These are phyloP conservation scores for Chloroidium sp. DNA, from an alignment of 163 green algal genomes.

Conservation along the genomic window DNA sequence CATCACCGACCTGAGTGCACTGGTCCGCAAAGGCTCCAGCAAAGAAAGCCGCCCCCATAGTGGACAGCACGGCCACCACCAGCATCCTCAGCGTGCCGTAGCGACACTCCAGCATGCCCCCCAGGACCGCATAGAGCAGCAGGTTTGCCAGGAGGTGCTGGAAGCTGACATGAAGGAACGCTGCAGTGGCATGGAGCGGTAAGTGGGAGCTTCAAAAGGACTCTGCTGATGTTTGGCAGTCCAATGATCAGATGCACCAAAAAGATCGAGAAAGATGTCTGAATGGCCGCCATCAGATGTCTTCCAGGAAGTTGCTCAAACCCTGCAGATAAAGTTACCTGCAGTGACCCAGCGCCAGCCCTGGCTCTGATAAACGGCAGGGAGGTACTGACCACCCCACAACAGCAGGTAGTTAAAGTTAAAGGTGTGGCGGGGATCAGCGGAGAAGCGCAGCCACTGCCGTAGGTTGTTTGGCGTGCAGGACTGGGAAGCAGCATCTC, in stretches of 20 bases:
- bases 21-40: slow-evolving; percentile 49
- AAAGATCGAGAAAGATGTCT: too few species aligned
- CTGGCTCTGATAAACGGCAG: not conserved
- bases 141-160: slow-evolving; percentile 61
- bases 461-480: not conserved
- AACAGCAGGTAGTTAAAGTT: not conserved
- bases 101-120: not conserved
- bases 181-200: not conserved
- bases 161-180: slow-evolving; percentile 50
- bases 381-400: not conserved
- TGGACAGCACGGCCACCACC: not conserved
- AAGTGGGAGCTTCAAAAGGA: too few species aligned
- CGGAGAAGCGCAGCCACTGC: not conserved
- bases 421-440: not conserved
- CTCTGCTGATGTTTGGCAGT: too few species aligned
- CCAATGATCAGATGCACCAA: too few species aligned
- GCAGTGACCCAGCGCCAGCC: not conserved
- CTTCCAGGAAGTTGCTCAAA: too few species aligned
- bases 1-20: slow-evolving; percentile 20
- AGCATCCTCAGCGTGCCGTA: not conserved
- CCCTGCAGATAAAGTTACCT: not conserved
- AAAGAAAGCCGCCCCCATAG: slow-evolving; percentile 33
- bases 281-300: too few species aligned
- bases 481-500: too few species aligned
- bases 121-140: slow-evolving; percentile 34